phyloP scores from a whole-genome alignment of 768 basidiomycete genomes.

The Pisolithus albus region DNA sequence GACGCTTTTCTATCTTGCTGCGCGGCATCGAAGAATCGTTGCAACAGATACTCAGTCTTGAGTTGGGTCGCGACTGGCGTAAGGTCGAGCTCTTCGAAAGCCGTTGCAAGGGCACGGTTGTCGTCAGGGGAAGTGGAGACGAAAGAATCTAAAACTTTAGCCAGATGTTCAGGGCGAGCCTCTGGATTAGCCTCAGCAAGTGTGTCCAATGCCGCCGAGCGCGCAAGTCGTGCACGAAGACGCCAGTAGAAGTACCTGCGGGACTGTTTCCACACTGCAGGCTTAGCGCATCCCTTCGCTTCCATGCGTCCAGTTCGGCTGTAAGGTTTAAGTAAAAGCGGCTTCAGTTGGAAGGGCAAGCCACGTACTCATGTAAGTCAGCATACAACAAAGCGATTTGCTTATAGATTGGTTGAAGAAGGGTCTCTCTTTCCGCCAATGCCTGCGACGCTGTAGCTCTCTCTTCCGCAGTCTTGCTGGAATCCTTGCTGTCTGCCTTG shows the following conservation, averaged over 20 bases:
- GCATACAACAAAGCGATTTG: constrained; percentile 92
- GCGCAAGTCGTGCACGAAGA: constrained; percentile 73
- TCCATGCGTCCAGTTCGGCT: constrained; percentile 96
- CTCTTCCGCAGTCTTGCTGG: constrained; percentile 66
- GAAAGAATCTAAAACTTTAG: constrained; percentile 56
- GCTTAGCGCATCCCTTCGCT: constrained; percentile 90
- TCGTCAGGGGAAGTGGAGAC: constrained; percentile 48
- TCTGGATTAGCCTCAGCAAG: constrained; percentile 70
- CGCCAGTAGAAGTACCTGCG: constrained; percentile 94
- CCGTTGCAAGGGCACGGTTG: constrained; percentile 52
- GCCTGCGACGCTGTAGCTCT: constrained; percentile 61
- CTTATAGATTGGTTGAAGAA: constrained; percentile 85
- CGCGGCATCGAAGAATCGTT: constrained; percentile 57
- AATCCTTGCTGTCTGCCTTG: constrained; percentile 75
- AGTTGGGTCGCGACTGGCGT: constrained; percentile 55
- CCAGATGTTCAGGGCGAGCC: constrained; percentile 59
- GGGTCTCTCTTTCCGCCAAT: constrained; percentile 67
- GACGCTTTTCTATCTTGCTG: constrained; percentile 75
- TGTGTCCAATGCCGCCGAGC: constrained; percentile 53
- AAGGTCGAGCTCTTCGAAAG: constrained; percentile 67
- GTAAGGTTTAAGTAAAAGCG: constrained; percentile 9
- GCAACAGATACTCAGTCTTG: constrained; percentile 61
- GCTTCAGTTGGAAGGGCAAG: not conserved
- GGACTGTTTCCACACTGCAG: constrained; percentile 81
- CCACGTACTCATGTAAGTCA: constrained; percentile 87